These are phyloP conservation scores for thale cress (Arabidopsis thaliana) DNA, from an alignment of 345 rosid genomes.

Conservation along the genomic window DNA sequence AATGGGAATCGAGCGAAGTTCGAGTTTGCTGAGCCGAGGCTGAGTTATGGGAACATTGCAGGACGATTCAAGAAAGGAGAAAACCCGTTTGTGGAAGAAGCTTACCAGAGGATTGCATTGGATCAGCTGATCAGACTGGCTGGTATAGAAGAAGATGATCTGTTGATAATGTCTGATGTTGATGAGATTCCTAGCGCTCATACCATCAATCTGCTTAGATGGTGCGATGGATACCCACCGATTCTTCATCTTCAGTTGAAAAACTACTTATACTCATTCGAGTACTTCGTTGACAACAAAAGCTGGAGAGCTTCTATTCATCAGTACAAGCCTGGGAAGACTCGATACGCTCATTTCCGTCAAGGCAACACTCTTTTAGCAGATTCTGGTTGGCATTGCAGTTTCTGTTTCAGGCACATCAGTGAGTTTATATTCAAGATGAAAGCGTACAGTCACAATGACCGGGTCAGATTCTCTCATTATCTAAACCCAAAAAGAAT, in stretches of 20 bases:
- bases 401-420: slow-evolving; percentile 87
- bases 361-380: slow-evolving; percentile 72
- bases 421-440: slow-evolving; percentile 86
- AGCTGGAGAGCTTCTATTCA: slow-evolving; percentile 98
- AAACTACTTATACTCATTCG: slow-evolving; percentile 86
- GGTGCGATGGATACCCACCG: slow-evolving; percentile 87
- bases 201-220: slow-evolving; percentile 82
- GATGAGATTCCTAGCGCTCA: slow-evolving; percentile 97
- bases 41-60: slow-evolving; percentile 80
- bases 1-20: slow-evolving; percentile 60
- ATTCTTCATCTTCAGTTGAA: slow-evolving; percentile 86
- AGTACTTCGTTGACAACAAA: slow-evolving; percentile 66
- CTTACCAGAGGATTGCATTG: slow-evolving; percentile 86
- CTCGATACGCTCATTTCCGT: slow-evolving; percentile 84
- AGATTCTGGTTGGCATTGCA: slow-evolving; percentile 96
- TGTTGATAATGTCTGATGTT: slow-evolving; percentile 95
- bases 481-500: slow-evolving; percentile 76
- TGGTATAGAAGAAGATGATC: slow-evolving; percentile 87
- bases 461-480: slow-evolving; percentile 87
- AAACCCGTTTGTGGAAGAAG: slow-evolving; percentile 93
- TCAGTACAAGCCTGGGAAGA: slow-evolving; percentile 61
- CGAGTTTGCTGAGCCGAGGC: slow-evolving; percentile 69
- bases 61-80: slow-evolving; percentile 86
- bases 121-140: slow-evolving; percentile 84
- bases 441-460: slow-evolving; percentile 95